These are phyloP conservation scores for Albizia julibrissin DNA, from an alignment of 306 rosid species.

Conservation along the genomic window DNA sequence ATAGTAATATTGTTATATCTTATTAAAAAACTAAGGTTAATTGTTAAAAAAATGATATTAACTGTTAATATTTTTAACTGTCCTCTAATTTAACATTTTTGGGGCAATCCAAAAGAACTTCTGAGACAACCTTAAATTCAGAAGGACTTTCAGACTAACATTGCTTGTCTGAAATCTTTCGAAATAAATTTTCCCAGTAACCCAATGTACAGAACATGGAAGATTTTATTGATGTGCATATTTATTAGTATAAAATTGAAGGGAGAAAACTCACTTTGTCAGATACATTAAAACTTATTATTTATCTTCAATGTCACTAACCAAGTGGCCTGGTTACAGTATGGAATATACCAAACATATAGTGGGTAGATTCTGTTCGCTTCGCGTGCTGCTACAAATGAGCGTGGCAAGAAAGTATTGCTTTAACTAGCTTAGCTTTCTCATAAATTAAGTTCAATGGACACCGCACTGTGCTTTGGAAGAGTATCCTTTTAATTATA, in stretches of 20 bases:
- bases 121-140: no score
- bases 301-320: conserved; percentile 6
- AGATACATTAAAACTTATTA: background rate
- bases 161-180: no score
- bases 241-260: background rate
- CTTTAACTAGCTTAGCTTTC: conserved; percentile 2
- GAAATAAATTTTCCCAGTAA: no score
- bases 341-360: background rate
- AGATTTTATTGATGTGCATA: background rate
- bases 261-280: background rate
- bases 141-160: no score
- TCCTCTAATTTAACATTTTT: no score
- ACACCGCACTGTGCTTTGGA: conserved; percentile 2
- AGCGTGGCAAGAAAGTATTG: conserved; percentile 21
- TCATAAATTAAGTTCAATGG: conserved; percentile 13
- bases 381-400: background rate
- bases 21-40: no score
- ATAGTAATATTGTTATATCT: accelerated
- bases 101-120: no score
- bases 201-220: background rate
- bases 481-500: background rate
- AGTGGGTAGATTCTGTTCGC: background rate
- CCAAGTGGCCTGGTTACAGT: conserved; percentile 16
- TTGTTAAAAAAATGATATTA: no score
- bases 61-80: no score